Conservation (phyloP, 1,139 yeast genomes). For the Nakaseomyces uthaithaninus region DNA sequence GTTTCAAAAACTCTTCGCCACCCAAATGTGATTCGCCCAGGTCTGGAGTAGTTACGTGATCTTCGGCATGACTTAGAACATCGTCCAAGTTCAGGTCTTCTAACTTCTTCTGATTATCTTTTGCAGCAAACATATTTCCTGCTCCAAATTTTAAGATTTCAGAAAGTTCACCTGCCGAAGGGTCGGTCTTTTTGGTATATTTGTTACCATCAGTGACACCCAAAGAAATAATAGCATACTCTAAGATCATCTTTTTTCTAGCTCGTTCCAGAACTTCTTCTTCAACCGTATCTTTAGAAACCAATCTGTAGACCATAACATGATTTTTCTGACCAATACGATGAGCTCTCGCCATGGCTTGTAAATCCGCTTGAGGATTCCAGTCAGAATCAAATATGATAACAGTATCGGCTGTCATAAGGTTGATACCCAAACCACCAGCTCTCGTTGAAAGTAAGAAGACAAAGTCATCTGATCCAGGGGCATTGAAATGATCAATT, state of each 20-base stretch:
- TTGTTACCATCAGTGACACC: conserved; percentile 74
- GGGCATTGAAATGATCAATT: conserved; percentile 94
- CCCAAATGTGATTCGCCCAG: conserved; percentile 94
- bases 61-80: conserved; percentile 93
- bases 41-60: conserved; percentile 93
- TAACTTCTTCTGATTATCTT: conserved; percentile 85
- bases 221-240: conserved; percentile 90
- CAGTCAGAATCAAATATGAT: conserved; percentile 96
- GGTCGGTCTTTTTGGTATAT: conserved; percentile 53
- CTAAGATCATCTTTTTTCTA: conserved; percentile 93
- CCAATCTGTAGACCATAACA: conserved; percentile 94
- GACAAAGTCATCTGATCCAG: conserved; percentile 86
- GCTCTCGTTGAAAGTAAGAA: conserved; percentile 92
- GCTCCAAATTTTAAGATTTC: conserved; percentile 98
- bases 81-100: conserved; percentile 95
- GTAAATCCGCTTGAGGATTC: conserved; percentile 98
- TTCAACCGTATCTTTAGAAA: conserved; percentile 93
- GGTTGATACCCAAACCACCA: conserved; percentile 95
- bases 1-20: conserved; percentile 94
- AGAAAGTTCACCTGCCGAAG: conserved; percentile 74
- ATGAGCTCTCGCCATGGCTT: conserved; percentile 99
- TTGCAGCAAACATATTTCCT: conserved; percentile 92
- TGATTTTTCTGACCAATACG: conserved; percentile 98
- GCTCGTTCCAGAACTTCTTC: conserved; percentile 96
- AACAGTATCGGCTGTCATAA: conserved; percentile 98